Conservation (phyloP, 306 rosid species). For the Pyrus communis region DNA sequence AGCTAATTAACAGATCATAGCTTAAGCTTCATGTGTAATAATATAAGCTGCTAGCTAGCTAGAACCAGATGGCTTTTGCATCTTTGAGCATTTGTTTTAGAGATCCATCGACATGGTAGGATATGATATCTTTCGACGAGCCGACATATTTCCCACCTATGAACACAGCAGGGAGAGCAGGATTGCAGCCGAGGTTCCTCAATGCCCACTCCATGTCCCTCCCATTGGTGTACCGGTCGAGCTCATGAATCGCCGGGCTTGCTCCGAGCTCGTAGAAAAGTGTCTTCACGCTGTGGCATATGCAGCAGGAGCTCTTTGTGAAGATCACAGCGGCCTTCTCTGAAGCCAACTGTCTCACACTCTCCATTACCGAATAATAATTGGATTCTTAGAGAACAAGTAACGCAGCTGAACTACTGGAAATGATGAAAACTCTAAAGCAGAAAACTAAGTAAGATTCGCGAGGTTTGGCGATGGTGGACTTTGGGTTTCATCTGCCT, state of each 20-base stretch:
- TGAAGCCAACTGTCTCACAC: constrained; percentile 74
- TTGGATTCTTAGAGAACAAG: background rate
- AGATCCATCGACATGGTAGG: constrained; percentile 89
- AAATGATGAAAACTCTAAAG: background rate
- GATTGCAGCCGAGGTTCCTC: constrained; percentile 70
- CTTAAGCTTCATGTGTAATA: background rate
- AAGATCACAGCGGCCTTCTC: constrained; percentile 95
- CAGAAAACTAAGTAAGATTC: background rate
- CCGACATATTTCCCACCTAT: constrained; percentile 86
- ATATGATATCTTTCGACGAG: constrained; percentile 80
- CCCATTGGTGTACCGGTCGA: constrained; percentile 72
- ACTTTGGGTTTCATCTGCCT: constrained; percentile 33
- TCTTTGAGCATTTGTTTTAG: constrained; percentile 89
- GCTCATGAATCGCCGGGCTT: constrained; percentile 87
- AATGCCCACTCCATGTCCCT: constrained; percentile 86
- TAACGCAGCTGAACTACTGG: background rate
- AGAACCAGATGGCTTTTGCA: constrained; percentile 96
- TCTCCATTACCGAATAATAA: constrained; percentile 44
- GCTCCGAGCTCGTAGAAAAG: constrained; percentile 93
- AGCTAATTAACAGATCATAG: constrained; percentile 13
- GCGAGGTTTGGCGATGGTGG: constrained; percentile 35
- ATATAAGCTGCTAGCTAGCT: constrained; percentile 14
- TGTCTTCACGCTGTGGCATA: constrained; percentile 86
- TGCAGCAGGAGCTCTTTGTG: constrained; percentile 91
- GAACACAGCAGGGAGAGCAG: constrained; percentile 92